Evolutionary conservation across 2,329 filamentous ascomycete genomes (phyloP), one percentile per base, ranked within the genome.

Genomic region (Pestalotiopsis sp.): DNA sequence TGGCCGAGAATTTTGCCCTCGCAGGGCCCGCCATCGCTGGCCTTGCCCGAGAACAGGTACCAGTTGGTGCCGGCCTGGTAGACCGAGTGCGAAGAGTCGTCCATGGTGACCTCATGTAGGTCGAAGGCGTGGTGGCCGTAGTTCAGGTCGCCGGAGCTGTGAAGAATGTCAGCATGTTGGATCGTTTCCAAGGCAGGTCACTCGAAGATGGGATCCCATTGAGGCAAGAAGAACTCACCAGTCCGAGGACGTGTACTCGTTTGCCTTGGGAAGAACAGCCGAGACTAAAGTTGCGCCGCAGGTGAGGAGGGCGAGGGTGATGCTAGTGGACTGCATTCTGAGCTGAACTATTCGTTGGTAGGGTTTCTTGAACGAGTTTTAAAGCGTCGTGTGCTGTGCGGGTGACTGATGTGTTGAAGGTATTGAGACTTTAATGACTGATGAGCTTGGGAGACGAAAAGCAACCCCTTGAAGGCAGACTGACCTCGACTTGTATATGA

Each of bases 201-300:
- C 4, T 45, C 6, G 41, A 31, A 9, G 31, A 9, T 2, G 31
- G 2, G 7, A 9, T 31, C 7, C 9, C 31, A 2, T 36, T 7
- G 1, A 36, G 6, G 7, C 7, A 2, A 7, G 14, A 49, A 14
- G 41, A 13, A n/a, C 58, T 60, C 2, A 36, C 25, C 25, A 60
- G 13, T 60, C 58, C 7, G n/a, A n/a, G 13, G 25, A 23, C 58
- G 9, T 27, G 25, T 60, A 60, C 58, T 60, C 58, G 25, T 60
- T 60, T 27, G 58, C 58, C 25, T 60, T 60, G 58, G 58, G 58
- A n/a, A 60, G 58, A 27, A 25, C 58, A 17, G 58, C 58, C 25
- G 58, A 60, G 58, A 60, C 58, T 1, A 49, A 14, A n/a, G 41
- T 49, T 7, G 41, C 4, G 41, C 41, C 41, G 41, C 13, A n/a